phyloP scores from a whole-genome alignment of 768 basidiomycete genomes.

The Collybiopsis confluens region DNA sequence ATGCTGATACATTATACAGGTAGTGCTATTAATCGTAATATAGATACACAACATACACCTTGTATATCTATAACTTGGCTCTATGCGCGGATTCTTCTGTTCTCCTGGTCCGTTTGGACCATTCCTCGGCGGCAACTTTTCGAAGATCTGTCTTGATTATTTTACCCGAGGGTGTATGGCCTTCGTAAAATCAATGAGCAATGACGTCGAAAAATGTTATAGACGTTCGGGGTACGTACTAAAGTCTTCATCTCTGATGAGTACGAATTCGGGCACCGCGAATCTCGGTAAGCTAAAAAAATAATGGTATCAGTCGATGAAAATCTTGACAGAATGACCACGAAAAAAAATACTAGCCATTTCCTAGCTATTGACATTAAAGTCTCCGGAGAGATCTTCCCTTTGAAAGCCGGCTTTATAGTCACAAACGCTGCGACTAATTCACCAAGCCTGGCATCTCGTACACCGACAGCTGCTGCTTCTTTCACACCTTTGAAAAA shows the following conservation, averaged over 20 bases:
- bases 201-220: background rate
- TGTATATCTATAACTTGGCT: background rate
- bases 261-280: conserved; percentile 49
- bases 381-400: conserved; percentile 36
- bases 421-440: conserved; percentile 44
- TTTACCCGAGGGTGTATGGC: conserved; percentile 6
- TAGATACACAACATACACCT: no score
- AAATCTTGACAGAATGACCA: background rate
- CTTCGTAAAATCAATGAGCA: background rate
- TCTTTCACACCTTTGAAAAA: conserved; percentile 29
- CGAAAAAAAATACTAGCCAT: conserved; percentile 21
- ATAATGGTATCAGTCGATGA: conserved; percentile 1
- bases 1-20: no score
- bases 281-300: conserved; percentile 38
- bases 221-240: conserved; percentile 24
- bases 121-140: conserved; percentile 2
- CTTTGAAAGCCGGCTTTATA: conserved; percentile 35
- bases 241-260: conserved; percentile 35
- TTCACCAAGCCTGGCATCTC: conserved; percentile 45
- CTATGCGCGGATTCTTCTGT: background rate
- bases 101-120: background rate
- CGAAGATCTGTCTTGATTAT: conserved; percentile 4
- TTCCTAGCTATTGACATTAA: conserved; percentile 33
- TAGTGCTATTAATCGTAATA: no score
- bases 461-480: conserved; percentile 47